Evolutionary conservation across 371 early-diverging fungal species (phyloP).

Genomic region (Syncephalastrum contaminatum): DNA sequence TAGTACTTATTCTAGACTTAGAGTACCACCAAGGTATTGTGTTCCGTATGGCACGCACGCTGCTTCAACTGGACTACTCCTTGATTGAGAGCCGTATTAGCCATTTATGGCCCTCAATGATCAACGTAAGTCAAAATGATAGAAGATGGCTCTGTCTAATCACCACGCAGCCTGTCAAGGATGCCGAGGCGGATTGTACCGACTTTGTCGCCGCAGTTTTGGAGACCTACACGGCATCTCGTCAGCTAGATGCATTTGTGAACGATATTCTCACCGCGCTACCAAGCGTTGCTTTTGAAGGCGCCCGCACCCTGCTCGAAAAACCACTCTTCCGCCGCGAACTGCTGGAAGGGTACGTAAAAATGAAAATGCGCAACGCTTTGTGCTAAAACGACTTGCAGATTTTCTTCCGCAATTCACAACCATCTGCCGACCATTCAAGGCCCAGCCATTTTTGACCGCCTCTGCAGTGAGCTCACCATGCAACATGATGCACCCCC

Average conservation of each 20-base stretch:
- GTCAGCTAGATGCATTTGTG: constrained; percentile 51
- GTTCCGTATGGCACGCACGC: constrained; percentile 27
- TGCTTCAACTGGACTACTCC: constrained; percentile 45
- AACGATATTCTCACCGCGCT: constrained; percentile 38
- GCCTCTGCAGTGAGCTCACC: constrained; percentile 31
- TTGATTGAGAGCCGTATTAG: constrained; percentile 34
- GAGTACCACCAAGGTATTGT: constrained; percentile 22
- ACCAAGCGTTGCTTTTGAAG: constrained; percentile 12
- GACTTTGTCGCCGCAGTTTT: constrained; percentile 30
- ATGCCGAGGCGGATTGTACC: constrained; percentile 24
- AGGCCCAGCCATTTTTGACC: constrained; percentile 37
- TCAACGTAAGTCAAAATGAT: constrained; percentile 28
- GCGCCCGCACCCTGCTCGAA: constrained; percentile 18
- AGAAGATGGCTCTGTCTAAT: not conserved
- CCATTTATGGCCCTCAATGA: constrained; percentile 34
- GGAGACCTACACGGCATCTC: constrained; percentile 43
- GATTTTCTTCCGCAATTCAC: constrained; percentile 27
- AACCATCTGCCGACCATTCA: constrained; percentile 51
- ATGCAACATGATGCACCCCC: constrained; percentile 26
- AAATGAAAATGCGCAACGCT: too few species aligned
- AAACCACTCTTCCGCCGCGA: constrained; percentile 46
- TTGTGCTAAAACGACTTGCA: not conserved
- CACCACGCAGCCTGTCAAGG: constrained; percentile 19
- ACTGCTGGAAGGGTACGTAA: constrained; percentile 47
- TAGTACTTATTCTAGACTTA: not conserved